These are phyloP conservation scores for Logfia minima DNA, from an alignment of 129 eudicot genomes.

Conservation along the genomic window DNA sequence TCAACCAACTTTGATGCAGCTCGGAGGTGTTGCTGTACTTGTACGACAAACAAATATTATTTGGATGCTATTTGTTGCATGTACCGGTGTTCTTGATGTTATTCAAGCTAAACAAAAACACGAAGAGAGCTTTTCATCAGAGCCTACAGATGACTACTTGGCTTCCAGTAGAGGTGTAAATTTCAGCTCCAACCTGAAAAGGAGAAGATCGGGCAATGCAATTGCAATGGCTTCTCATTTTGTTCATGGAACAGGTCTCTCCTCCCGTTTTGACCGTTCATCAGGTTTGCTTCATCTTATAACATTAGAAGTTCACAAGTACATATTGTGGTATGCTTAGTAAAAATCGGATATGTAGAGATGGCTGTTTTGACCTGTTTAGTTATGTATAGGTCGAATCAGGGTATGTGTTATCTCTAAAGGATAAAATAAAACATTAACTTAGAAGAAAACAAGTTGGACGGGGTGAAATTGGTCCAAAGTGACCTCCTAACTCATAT, in stretches of 20 bases:
- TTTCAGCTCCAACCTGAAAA: constrained; percentile 47
- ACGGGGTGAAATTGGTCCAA: neutral
- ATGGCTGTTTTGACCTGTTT: neutral
- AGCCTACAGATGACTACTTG: constrained; percentile 28
- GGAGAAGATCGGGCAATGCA: constrained; percentile 41
- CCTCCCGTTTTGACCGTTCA: constrained; percentile 29
- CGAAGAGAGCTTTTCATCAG: constrained; percentile 32
- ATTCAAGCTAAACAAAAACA: constrained; percentile 35
- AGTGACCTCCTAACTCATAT: neutral
- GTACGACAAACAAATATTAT: constrained; percentile 84
- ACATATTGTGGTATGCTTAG: neutral
- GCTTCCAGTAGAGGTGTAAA: constrained; percentile 33
- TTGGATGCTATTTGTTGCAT: constrained; percentile 82
- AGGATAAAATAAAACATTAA: neutral
- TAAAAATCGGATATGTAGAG: neutral
- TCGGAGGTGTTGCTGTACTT: constrained; percentile 72
- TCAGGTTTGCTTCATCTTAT: constrained; percentile 50
- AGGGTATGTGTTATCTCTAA: neutral
- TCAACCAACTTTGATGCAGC: constrained; percentile 41
- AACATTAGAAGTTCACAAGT: neutral
- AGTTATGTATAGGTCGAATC: neutral
- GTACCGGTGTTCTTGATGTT: constrained; percentile 51
- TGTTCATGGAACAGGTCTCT: constrained; percentile 17
- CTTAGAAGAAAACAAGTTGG: neutral
- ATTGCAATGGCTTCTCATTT: constrained; percentile 12